A percentile compares a stretch with the other conserved stretches of the same genome.
Evolutionary conservation across 768 basidiomycete species (phyloP).

Genomic region (Suillus americanus): DNA sequence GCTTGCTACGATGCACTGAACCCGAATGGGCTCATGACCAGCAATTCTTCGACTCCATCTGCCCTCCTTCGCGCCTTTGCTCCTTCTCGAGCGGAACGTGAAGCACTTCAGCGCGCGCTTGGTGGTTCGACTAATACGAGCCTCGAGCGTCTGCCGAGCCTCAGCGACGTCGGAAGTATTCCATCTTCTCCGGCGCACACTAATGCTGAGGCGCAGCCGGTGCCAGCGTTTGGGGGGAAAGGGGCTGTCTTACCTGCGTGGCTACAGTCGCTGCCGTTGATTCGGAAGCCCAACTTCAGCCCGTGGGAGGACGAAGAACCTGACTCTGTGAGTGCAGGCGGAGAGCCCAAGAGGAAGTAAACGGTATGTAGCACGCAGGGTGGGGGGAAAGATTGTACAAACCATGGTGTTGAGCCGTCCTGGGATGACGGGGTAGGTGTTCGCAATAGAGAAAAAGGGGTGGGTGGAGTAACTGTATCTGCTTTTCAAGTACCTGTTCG

Average conservation of each 20-base stretch:
- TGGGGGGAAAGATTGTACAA: slow-evolving; percentile 11
- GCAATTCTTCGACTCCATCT: slow-evolving; percentile 42
- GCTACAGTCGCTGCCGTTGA: slow-evolving; percentile 64
- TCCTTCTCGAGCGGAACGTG: slow-evolving; percentile 85
- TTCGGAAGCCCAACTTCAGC: slow-evolving; percentile 73
- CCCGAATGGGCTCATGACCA: slow-evolving; percentile 52
- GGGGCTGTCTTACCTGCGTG: slow-evolving; percentile 54
- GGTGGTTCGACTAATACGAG: slow-evolving; percentile 74
- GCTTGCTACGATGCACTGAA: slow-evolving; percentile 55
- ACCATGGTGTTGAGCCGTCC: slow-evolving; percentile 14
- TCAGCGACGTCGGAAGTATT: slow-evolving; percentile 73
- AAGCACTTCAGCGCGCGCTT: slow-evolving; percentile 77
- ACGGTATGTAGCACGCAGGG: not conserved
- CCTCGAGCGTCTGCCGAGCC: slow-evolving; percentile 74
- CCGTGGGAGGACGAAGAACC: slow-evolving; percentile 79
- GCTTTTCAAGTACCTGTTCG: slow-evolving; percentile 24
- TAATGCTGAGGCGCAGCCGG: slow-evolving; percentile 37
- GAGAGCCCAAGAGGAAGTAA: slow-evolving; percentile 24
- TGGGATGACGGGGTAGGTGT: slow-evolving; percentile 13
- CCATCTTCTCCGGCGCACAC: slow-evolving; percentile 63
- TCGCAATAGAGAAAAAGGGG: slow-evolving; percentile 14
- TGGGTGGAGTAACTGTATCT: slow-evolving; percentile 22
- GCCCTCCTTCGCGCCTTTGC: slow-evolving; percentile 79
- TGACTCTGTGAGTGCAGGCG: slow-evolving; percentile 12
- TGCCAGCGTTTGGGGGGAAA: slow-evolving; percentile 22